Evolutionary conservation across 1,139 yeast genomes (phyloP), one percentile per base, ranked within the genome.

Genomic region (Hansenula anomala): DNA sequence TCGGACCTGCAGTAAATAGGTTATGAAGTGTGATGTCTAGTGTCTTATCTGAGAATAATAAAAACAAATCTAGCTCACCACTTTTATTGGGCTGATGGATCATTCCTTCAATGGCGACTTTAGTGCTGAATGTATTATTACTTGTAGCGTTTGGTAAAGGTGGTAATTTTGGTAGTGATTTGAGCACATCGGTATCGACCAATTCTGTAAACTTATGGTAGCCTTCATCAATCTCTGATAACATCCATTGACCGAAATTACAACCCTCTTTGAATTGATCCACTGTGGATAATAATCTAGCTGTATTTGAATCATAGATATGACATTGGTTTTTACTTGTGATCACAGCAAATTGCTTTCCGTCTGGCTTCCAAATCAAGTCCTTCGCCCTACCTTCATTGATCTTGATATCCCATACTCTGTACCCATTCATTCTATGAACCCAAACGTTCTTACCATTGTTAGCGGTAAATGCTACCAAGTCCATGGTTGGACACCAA

Each of bases 401-500:
- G 62, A 52, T 63, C 0, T 36, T 27, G 4, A 45, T 36, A 8
- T 46, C 47, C 65, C 78, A 78, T 6, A 78, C 75, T 36, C 76
- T 54, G 44, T 74, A 78, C 0, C 83, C 84, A 44, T 73, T 74
- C 35, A 72, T 58, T 33, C 85, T 62, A 44, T 71, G 75, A 14
- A 77, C 71, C 69, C 75, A 67, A 17, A 77, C 67, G 41, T 63
- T 69, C 35, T 63, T 66, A 36, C 71, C 68, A 17, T 46, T 46
- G 12, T 28, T 37, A 4, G 59, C 49, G 64, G 74, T 65, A 5
- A 76, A 59, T 19, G 77, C 71, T 29, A 78, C 51, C 32, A 78
- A 59, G 47, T 76, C 77, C 66, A 77, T 70, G 11, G 70, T 63
- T 1, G 84, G 83, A 51, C 80, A 75, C 75, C 80, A 73, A 4